A percentile compares a stretch with the other conserved stretches of the same genome.
phyloP scores from a whole-genome alignment of 139 green algal genomes.

The Micractinium sp. region DNA sequence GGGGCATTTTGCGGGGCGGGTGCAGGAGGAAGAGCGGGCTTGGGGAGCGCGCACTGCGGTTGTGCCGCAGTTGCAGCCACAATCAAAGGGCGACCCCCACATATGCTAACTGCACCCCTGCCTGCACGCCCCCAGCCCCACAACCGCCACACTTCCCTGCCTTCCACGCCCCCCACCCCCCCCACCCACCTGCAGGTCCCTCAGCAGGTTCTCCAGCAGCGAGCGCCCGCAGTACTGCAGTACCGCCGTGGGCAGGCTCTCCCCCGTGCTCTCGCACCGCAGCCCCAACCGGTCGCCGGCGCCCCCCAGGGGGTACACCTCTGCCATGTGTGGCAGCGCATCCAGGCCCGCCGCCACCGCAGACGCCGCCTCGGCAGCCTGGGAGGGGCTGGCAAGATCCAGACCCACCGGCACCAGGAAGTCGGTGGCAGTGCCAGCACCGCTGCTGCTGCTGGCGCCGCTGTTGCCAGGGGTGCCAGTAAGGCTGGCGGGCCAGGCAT shows the following conservation, averaged over 20 bases:
- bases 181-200: constrained; percentile 84
- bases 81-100: not conserved
- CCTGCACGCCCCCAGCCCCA: too few relatives aligned
- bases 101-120: not conserved
- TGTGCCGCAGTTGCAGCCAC: too few relatives aligned
- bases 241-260: constrained; percentile 92
- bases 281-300: constrained; percentile 94
- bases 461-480: not conserved
- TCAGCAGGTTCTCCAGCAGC: constrained; percentile 90
- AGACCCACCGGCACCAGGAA: constrained; percentile 74
- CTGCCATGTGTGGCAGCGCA: constrained; percentile 84
- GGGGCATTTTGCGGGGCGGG: too few relatives aligned
- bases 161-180: not conserved
- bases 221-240: constrained; percentile 93
- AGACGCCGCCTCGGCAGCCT: constrained; percentile 41
- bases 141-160: not conserved
- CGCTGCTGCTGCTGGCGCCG: constrained; percentile 3
- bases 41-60: too few relatives aligned
- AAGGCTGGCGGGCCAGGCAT: not conserved
- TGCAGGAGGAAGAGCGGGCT: too few relatives aligned
- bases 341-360: constrained; percentile 67
- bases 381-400: constrained; percentile 64
- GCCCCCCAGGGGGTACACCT: constrained; percentile 96
- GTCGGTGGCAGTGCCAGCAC: not conserved
- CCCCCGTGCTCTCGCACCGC: constrained; percentile 82